phyloP scores from a whole-genome alignment of 2,329 filamentous ascomycete species.

The Fusarium anthophilum region DNA sequence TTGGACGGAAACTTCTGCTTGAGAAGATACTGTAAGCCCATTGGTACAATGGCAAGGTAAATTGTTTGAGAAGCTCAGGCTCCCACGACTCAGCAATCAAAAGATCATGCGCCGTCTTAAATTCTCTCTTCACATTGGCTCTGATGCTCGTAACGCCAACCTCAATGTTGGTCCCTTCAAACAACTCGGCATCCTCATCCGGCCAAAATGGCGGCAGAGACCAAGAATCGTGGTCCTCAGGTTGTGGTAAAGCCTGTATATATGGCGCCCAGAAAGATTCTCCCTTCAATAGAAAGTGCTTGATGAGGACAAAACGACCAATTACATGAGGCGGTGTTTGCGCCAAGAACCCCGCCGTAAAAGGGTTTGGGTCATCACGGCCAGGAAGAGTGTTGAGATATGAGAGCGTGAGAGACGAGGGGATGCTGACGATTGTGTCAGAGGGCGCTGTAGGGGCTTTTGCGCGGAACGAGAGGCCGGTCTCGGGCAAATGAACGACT shows the following conservation, averaged over 20 bases:
- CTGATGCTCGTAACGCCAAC: slow-evolving; percentile 61
- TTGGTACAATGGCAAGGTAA: slow-evolving; percentile 63
- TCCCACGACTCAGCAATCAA: slow-evolving; percentile 44
- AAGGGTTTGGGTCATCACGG: slow-evolving; percentile 38
- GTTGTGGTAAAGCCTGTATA: slow-evolving; percentile 71
- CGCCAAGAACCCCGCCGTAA: slow-evolving; percentile 62
- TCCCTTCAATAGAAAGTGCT: slow-evolving; percentile 68
- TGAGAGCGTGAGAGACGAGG: slow-evolving; percentile 64
- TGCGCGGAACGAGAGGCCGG: slow-evolving; percentile 65
- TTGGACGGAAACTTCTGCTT: slow-evolving; percentile 71
- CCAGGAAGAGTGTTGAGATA: slow-evolving; percentile 63
- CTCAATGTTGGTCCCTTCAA: slow-evolving; percentile 64
- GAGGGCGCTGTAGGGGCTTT: slow-evolving; percentile 48
- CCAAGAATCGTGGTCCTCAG: slow-evolving; percentile 60
- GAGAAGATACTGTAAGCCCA: slow-evolving; percentile 74
- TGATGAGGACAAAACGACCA: slow-evolving; percentile 74
- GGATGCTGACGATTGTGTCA: slow-evolving; percentile 61
- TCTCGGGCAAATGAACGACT: slow-evolving; percentile 60
- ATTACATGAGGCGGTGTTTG: slow-evolving; percentile 66
- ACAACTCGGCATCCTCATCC: slow-evolving; percentile 65
- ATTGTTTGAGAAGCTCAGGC: slow-evolving; percentile 45
- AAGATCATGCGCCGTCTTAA: slow-evolving; percentile 52
- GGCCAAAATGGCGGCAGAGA: slow-evolving; percentile 72
- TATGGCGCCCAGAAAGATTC: slow-evolving; percentile 76
- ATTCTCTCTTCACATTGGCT: slow-evolving; percentile 57